Base-by-base conservation (phyloP, 768 basidiomycete species). In the Boletus bicolor region DNA sequence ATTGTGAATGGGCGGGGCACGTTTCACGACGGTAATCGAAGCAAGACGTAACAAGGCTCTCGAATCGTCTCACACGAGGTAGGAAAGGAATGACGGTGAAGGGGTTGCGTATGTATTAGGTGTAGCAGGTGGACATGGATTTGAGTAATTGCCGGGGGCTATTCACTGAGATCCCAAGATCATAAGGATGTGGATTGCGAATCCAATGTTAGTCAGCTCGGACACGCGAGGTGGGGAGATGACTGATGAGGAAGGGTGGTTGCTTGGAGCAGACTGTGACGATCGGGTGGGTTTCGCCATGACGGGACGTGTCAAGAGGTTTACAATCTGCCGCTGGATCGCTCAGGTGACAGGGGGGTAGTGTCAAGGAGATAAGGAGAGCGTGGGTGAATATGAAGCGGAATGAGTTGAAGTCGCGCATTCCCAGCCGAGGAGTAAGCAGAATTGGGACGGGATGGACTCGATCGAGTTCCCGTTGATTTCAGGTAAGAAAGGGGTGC, bases 1-100 rank as follows among this genome's bases (percentile, higher is more conserved):
- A 61, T 60, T 51, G 58, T 42, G 43, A 50, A 48, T 7, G 21
- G 30, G 49, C 53, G 50, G 54, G 58, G 26, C 59, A 61, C 60
- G 60, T 61, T 61, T 49, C 36, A 26, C 14, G 19, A 45, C 45
- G 41, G 46, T 56, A 46, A 60, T 61, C 58, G 60, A 61, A 61
- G 58, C 8, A 2, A 45, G 42, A 60, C 59, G 59, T 60, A 60
- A 59, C 14, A 4, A 17, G 3, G 6, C 17, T 30, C 11, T 19
- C 12, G 19, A 17, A 38, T 30, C 43, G 44, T 19, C 26, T 35
- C 19, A 53, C 44, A 47, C 44, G 51, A 45, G 51, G 49, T 49
- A 42, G 17, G 45, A 32, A 14, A 11, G 11, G 44, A n/a, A 45
- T 11, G 44, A 45, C 26, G 44, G 28, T 45, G 28, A 45, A 46